Evolutionary conservation across 225 moss, liverwort and hornwort species (phyloP), one percentile per base, ranked within the genome.

Genomic region (Polytrichum formosum): DNA sequence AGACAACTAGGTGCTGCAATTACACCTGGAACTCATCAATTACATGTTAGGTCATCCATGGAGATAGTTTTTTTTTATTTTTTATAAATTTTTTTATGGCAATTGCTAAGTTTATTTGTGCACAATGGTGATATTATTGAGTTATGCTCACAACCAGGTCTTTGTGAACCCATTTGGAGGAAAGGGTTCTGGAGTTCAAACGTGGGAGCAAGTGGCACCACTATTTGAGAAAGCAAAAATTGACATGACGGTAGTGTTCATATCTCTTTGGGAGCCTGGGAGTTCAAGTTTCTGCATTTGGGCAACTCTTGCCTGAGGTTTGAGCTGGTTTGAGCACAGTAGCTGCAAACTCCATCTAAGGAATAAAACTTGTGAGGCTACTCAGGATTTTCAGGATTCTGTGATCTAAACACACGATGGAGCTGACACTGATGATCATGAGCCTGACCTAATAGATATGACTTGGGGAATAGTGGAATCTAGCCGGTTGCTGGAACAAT

Each of bases 151-250:
- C 75, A 72, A 65, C 70, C 80, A 96, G 96, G 88, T 90, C 54
- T 77, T 93, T 74, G 82, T 93, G 56, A 96, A 96, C 85, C 93
- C 96, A 28, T 89, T 75, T 81, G 90, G 92, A 73, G 96, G 93
- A 78, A 93, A 88, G 71, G 84, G 86, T 30, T 72, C 71, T 66
- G 92, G 89, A 78, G 67, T 86, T 25, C 70, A 77, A 76, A 80
- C 68, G 62, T 96, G 93, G 96, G 79, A 89, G 53, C 74, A 77
- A 73, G 85, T 97, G 30, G 84, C 76, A 65, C 79, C 88, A 33
- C 83, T 96, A 37, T 96, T 96, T 83, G 74, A 88, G 70, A 79
- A 81, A 18, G 93, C 96, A 23, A 83, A 81, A 78, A 87, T 93
- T 35, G 83, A 78, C 80, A 83, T 89, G 55, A 88, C 78, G 87